A percentile compares a stretch with the other conserved stretches of the same genome.
Conservation (phyloP, 2,329 filamentous ascomycete genomes). For the Ascochyta pisi region DNA sequence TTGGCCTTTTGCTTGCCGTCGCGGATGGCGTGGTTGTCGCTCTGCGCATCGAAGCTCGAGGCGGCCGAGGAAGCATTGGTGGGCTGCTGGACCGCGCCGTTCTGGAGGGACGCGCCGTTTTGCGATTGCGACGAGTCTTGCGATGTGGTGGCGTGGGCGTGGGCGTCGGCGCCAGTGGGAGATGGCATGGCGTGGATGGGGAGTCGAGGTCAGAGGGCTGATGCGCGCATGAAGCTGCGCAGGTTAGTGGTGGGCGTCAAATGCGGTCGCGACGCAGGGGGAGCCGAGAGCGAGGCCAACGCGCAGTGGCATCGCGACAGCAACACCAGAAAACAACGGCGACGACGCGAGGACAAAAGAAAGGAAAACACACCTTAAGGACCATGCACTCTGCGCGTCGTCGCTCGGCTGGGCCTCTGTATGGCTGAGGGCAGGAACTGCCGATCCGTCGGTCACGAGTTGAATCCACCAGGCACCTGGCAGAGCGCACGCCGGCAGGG, state of each 20-base stretch:
- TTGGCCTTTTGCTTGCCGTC: constrained; percentile 68
- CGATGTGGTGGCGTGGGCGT: constrained; percentile 30
- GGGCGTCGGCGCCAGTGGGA: constrained; percentile 36
- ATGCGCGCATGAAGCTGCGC: constrained; percentile 31
- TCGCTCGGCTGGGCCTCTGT: constrained; percentile 43
- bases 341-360: not conserved
- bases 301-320: constrained; percentile 26
- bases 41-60: constrained; percentile 35
- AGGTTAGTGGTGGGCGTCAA: constrained; percentile 35
- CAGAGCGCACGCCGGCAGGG: constrained; percentile 36
- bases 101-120: constrained; percentile 39
- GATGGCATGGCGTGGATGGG: constrained; percentile 43
- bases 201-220: constrained; percentile 23
- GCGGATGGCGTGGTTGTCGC: constrained; percentile 56
- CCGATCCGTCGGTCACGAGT: constrained; percentile 39
- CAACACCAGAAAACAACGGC: constrained; percentile 6
- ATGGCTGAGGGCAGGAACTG: constrained; percentile 45
- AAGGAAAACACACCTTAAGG: constrained; percentile 45
- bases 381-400: constrained; percentile 50
- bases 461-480: constrained; percentile 8
- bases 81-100: constrained; percentile 46
- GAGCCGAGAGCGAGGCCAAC: constrained; percentile 27
- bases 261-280: constrained; percentile 36
- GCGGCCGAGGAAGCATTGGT: constrained; percentile 34
- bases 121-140: constrained; percentile 34